These are phyloP conservation scores for Penicillium atrosanguineum DNA, from an alignment of 495 filamentous ascomycete genomes.

Conservation along the genomic window DNA sequence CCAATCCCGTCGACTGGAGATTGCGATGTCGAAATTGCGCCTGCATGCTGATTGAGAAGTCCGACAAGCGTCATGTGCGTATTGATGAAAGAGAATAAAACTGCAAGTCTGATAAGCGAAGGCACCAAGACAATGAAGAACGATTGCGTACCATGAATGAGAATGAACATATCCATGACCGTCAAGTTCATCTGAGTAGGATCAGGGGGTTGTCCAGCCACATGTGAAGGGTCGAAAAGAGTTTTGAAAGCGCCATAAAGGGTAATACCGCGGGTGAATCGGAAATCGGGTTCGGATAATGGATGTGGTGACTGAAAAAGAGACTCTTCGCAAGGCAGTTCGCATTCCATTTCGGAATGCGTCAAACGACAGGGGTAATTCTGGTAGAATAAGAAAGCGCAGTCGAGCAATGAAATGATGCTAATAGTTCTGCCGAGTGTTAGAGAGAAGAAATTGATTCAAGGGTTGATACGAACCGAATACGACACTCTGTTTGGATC, in stretches of 20 bases:
- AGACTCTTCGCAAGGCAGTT: conserved; percentile 37
- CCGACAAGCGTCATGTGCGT: conserved; percentile 43
- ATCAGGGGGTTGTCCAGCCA: conserved; percentile 4
- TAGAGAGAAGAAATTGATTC: background rate
- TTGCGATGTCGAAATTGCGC: conserved; percentile 5
- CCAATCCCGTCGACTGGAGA: background rate
- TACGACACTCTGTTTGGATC: conserved; percentile 47
- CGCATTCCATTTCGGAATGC: conserved; percentile 38
- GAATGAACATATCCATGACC: conserved; percentile 42
- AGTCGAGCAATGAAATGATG: conserved; percentile 41
- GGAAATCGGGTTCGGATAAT: conserved; percentile 37
- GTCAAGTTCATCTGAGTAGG: conserved; percentile 22
- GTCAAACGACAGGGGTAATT: conserved; percentile 44
- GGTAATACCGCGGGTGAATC: conserved; percentile 30
- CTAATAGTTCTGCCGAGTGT: conserved; percentile 31
- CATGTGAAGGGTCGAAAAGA: conserved; percentile 27
- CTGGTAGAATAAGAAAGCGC: conserved; percentile 45
- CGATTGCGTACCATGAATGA: conserved; percentile 36
- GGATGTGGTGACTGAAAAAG: conserved; percentile 41
- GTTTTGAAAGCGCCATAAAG: conserved; percentile 35
- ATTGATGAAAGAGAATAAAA: conserved; percentile 45
- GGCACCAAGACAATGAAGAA: background rate
- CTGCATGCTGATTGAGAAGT: conserved; percentile 21
- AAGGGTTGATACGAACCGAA: conserved; percentile 28
- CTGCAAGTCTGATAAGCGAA: conserved; percentile 19